phyloP scores from a whole-genome alignment of 2,329 filamentous ascomycete species.

The Cladophialophora yegresii region DNA sequence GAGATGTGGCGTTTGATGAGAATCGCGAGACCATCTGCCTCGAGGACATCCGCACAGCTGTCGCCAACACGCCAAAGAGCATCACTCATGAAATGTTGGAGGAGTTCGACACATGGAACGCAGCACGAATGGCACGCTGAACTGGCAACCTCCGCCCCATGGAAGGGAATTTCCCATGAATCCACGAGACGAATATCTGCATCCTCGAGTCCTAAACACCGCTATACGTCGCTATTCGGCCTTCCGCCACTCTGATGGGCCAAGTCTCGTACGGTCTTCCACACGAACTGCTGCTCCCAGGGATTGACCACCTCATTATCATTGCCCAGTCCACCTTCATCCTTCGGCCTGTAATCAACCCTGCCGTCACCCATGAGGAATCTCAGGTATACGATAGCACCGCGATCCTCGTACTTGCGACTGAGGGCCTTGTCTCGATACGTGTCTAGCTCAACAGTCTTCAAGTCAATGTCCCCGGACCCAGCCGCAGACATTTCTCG shows the following conservation, averaged over 20 bases:
- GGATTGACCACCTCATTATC: slow-evolving; percentile 41
- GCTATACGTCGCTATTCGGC: slow-evolving; percentile 27
- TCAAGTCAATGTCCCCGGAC: slow-evolving; percentile 36
- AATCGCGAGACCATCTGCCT: slow-evolving; percentile 45
- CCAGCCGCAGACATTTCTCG: slow-evolving; percentile 38
- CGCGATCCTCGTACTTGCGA: slow-evolving; percentile 24
- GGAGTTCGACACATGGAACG: slow-evolving; percentile 35
- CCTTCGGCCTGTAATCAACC: slow-evolving; percentile 32
- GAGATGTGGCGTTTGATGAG: slow-evolving; percentile 54
- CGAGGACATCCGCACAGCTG: slow-evolving; percentile 51
- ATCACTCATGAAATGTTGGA: slow-evolving; percentile 33
- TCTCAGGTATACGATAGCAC: slow-evolving; percentile 39
- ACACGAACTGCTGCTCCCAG: slow-evolving; percentile 38
- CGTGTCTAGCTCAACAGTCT: slow-evolving; percentile 33
- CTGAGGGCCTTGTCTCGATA: slow-evolving; percentile 38
- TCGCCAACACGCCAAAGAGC: slow-evolving; percentile 40
- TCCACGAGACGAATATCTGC: not conserved
- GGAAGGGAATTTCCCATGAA: not conserved
- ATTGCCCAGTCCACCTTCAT: slow-evolving; percentile 36
- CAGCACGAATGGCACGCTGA: slow-evolving; percentile 22
- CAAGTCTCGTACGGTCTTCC: slow-evolving; percentile 40
- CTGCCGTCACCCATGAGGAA: slow-evolving; percentile 43
- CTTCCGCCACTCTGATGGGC: slow-evolving; percentile 37
- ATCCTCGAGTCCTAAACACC: not conserved
- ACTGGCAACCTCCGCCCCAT: not conserved